Evolutionary conservation across 805 yeast genomes (phyloP), one percentile per base, ranked within the genome.

Genomic region (Naumovozyma castellii): DNA sequence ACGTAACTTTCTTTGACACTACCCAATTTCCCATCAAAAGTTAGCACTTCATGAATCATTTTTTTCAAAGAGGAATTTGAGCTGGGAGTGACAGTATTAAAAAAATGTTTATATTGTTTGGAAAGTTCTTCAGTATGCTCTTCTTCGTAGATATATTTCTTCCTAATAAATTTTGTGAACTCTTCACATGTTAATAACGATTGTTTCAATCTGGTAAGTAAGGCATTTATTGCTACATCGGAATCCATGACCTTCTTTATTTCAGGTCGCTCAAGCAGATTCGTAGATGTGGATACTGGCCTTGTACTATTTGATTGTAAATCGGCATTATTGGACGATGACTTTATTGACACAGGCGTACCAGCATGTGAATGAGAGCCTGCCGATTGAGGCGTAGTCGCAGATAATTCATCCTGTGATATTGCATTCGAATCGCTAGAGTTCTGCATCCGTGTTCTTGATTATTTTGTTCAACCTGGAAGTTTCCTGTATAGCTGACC

Each of bases 151-250:
- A 73, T 65, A 20, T 86, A 86, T 51, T 84, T 81, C 61, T 80
- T 84, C 57, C 81, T 82, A 40, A 90, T 66, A 59, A 76, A 92
- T 49, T 76, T 76, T 20, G 85, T 69, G 50, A 86, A 80, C 55
- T 92, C 97, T 53, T 87, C 95, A 47, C 94, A 80, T 0, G 94
- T 79, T 44, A 71, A 70, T 34, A 88, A 69, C 42, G 87, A 76
- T 59, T 81, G 90, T 62, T 90, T 90, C 42, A 88, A 68, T 32
- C 94, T 70, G 1, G 70, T 64, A 37, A 88, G 67, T 15, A 90
- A 67, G 0, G 85, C 70, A 44, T 83, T 92, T 38, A 86, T 72
- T 2, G 94, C 84, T 4, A 77, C 71, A 57, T 85, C 94, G n/a
- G 84, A 73, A 44, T 71, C 71, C 51, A 83, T 61, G 15, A 82